Base-by-base conservation (phyloP, 768 basidiomycete species). In the Lactarius indigo region DNA sequence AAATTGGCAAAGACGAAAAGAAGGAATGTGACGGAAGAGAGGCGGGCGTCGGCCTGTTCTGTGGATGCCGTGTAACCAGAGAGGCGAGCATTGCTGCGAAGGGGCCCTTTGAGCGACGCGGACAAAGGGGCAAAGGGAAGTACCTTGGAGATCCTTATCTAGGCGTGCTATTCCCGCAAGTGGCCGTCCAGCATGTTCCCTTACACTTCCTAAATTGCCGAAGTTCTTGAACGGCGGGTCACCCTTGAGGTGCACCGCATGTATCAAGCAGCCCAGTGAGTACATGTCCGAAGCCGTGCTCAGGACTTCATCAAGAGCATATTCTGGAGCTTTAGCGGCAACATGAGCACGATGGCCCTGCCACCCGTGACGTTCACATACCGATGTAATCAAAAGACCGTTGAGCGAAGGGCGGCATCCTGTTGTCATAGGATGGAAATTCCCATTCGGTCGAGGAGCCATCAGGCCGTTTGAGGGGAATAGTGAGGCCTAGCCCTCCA, bases 361-460 rank as follows among this genome's bases (percentile, higher is more conserved):
- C 18, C 39, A 23, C 20, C 5, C 23, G 12, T n/a, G 9, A 18
- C n/a, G 26, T 12, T 20, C 9, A 74, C 82, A 47, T 75, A 94
- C 94, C 94, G 76, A 97, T 91, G 74, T 94, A 98, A 76, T 99
- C 96, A 71, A 96, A 93, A 35, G 94, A 92, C 56, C 94, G 87
- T 76, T 98, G 96, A 6, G 92, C 84, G 71, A 92, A 91, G 18
- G 85, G 75, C 0, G 94, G 92, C 28, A 91, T 79, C 61, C 90
- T 82, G 26, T 86, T 85, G 76, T 98, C 96, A 68, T 88, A 91
- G 28, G 91, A 88, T 0, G 95, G 95, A 72, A 91, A 97, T 71
- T 94, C 90, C 91, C 96, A 98, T 31, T 86, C 84, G 0, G 93
- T 86, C 0, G 90, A 83, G 9, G 83, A 79, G 7, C 94, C 94